These are phyloP conservation scores for Geotrichum fermentans DNA, from an alignment of 1,139 yeast species.

Conservation along the genomic window DNA sequence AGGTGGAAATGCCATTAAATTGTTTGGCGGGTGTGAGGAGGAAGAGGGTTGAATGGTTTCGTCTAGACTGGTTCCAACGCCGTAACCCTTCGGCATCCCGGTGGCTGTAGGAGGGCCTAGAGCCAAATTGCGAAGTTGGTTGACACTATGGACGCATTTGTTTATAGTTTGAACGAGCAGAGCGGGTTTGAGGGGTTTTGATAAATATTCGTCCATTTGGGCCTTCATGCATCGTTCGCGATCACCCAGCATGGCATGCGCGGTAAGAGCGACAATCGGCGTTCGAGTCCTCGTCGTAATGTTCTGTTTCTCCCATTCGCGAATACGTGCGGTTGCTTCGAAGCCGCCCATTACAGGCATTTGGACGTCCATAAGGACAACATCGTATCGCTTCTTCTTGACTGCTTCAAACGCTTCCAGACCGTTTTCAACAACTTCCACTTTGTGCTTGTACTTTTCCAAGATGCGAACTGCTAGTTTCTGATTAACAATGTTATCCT, in stretches of 20 bases:
- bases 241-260: constrained; percentile 90
- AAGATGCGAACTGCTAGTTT: constrained; percentile 58
- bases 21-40: neutral
- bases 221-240: constrained; percentile 79
- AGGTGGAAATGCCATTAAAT: neutral
- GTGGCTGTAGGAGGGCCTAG: constrained; percentile 31
- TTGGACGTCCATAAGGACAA: constrained; percentile 86
- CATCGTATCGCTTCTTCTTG: constrained; percentile 62
- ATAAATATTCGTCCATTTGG: constrained; percentile 86
- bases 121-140: constrained; percentile 39
- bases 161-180: constrained; percentile 76
- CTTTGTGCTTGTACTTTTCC: constrained; percentile 27
- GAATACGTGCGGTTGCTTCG: constrained; percentile 78
- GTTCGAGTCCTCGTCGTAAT: constrained; percentile 70
- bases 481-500: constrained; percentile 81
- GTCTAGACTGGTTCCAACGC: constrained; percentile 19
- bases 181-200: constrained; percentile 85
- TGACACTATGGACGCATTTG: constrained; percentile 61
- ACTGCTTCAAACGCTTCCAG: constrained; percentile 77
- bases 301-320: constrained; percentile 82
- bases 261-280: constrained; percentile 84
- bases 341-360: constrained; percentile 96
- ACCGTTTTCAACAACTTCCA: constrained; percentile 63
- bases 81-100: constrained; percentile 21
- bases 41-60: constrained; percentile 18